Base-by-base conservation (phyloP, 345 rosid genomes). In the Rhizophora apiculata region DNA sequence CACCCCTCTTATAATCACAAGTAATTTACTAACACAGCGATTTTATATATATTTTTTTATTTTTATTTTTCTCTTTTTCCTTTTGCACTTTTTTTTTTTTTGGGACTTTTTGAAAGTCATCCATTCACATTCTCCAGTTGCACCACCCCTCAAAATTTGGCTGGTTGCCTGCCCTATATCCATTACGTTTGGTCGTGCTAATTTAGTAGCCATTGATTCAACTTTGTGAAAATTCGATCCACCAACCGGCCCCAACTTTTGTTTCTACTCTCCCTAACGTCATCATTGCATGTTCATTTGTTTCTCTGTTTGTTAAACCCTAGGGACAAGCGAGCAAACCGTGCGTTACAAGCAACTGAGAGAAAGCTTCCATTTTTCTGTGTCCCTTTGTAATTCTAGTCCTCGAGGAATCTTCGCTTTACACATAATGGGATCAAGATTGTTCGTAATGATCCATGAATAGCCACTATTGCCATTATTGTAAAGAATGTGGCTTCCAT, bases 61-160 rank as follows among this genome's bases (percentile, higher is more conserved):
- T 32, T 7, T 22, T 32, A 0, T 32, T 32, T 32, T 6, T 32
- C 6, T 6, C 6, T 6, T 32, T 32, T 32, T 6, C 0, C 8
- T 30, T 59, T 59, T 2, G 16, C 29, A 46, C 58, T 56, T 72
- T 76, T 82, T 78, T n/a, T n/a, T n/a, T n/a, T n/a, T n/a, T n/a
- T n/a, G n/a, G n/a, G 83, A 82, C 84, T 76, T 79, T 34, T 73
- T 58, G 68, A 58, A 26, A 49, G 30, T 46, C 75, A 26, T 26
- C 58, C 22, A 9, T 4, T 52, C 19, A 8, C 22, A 27, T 30
- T 49, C 4, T 15, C 53, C 49, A 34, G 37, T 15, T 43, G 0
- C 49, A 43, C 3, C 49, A 43, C 3, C 49, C 18, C 49, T 43
- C 18, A 43, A 56, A 65, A 63, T 63, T 67, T 64, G 69, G 71